Evolutionary conservation across 2,329 filamentous ascomycete species (phyloP), one percentile per base, ranked within the genome.

Genomic region (Botrytis pseudocinerea): DNA sequence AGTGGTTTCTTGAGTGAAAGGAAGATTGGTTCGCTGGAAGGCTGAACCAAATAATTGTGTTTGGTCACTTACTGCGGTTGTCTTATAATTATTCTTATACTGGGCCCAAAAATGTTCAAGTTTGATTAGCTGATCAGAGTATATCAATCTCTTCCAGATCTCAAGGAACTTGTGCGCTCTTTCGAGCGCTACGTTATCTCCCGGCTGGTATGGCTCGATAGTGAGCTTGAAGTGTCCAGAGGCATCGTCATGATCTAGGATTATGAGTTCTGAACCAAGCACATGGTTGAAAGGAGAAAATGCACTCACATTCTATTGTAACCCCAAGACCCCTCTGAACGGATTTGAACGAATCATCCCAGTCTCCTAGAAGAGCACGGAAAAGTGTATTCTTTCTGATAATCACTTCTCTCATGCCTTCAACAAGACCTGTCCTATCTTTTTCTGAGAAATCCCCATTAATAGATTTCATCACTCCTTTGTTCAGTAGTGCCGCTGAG

Each of bases 81-180:
- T 18, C 54, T n/a, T 57, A n/a, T 57, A 48, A 57, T 69, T n/a
- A 42, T 57, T 69, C 5, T 32, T 69, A 28, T 57, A 69, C 48
- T 69, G 48, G n/a, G 48, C 48, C 65, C 65, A 69, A 32, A 69
- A 69, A 57, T 69, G 10, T 7, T 69, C 48, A 42, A 57, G 35
- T 57, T 57, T 69, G 18, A 69, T 57, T 69, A 69, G 25, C 5
- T 69, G 48, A 57, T 69, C 48, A 57, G 65, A 69, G 48, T 57
- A 57, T 44, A 69, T 69, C 48, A 69, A 28, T 25, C n/a, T 69
- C 35, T 69, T 69, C 65, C 65, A 69, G 20, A 69, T 32, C 14
- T 57, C 65, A 32, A 69, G 25, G 12, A 69, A 57, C 22, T 32
- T 57, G n/a, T 69, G 9, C 4, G 65, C 65, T 69, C 32, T 57